Conservation (phyloP, 257 asterid species). For the Solanum neorickii region DNA sequence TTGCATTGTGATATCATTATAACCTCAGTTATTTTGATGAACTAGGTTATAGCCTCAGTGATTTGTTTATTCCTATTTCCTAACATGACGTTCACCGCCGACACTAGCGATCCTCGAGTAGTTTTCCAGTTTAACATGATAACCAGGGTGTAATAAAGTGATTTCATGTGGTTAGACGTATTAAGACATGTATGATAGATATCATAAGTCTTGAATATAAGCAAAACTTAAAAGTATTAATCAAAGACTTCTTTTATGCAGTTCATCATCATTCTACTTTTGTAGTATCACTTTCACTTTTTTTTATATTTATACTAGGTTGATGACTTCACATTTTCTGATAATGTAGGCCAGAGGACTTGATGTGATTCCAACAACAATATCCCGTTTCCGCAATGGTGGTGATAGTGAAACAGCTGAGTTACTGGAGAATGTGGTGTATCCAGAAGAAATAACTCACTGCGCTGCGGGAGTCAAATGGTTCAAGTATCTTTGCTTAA, state of each 20-base stretch:
- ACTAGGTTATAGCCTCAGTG: background rate
- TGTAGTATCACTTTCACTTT: background rate
- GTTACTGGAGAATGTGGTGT: slow-evolving; percentile 65
- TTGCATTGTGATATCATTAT: background rate
- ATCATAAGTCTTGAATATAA: background rate
- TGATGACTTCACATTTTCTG: background rate
- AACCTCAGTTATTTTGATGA: background rate
- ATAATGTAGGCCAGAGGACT: slow-evolving; percentile 83
- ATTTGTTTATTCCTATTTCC: background rate
- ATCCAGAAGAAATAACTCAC: slow-evolving; percentile 92
- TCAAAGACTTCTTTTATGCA: background rate
- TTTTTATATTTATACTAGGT: background rate
- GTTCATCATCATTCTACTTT: background rate
- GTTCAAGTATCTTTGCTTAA: slow-evolving; percentile 62
- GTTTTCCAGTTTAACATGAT: background rate
- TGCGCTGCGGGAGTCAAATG: slow-evolving; percentile 92
- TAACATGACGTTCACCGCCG: background rate
- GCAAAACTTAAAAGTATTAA: background rate
- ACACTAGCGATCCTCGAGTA: background rate
- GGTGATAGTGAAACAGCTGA: slow-evolving; percentile 78
- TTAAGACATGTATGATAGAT: background rate
- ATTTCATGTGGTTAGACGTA: background rate
- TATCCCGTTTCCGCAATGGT: slow-evolving; percentile 81
- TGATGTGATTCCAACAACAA: slow-evolving; percentile 88
- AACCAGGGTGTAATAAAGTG: background rate